Evolutionary conservation across 345 rosid species (phyloP).

Genomic region (Bruguiera parviflora): DNA sequence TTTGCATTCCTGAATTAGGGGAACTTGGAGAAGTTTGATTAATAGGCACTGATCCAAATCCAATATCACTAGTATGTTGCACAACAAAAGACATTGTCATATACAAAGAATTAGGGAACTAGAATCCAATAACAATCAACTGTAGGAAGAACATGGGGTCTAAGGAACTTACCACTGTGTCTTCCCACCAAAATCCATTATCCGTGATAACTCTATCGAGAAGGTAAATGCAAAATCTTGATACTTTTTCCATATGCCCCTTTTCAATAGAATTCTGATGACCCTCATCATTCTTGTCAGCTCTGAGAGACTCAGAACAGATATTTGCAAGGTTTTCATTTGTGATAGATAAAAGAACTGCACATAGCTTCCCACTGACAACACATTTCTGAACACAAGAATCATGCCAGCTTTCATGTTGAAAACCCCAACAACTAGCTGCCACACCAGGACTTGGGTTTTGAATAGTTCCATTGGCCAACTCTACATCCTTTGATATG

Average conservation of each 20-base stretch:
- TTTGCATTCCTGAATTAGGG: too few species aligned
- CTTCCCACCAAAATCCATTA: constrained; percentile 65
- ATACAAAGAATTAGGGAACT: too few species aligned
- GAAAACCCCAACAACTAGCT: constrained; percentile 47
- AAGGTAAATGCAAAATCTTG: constrained; percentile 69
- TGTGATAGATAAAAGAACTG: constrained; percentile 56
- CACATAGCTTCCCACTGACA: constrained; percentile 57
- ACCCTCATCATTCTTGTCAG: constrained; percentile 15
- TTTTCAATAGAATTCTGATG: constrained; percentile 29
- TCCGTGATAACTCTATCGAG: constrained; percentile 58
- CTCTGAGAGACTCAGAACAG: constrained; percentile 27
- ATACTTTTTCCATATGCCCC: constrained; percentile 41
- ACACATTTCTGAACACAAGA: constrained; percentile 70
- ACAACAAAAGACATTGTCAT: too few species aligned
- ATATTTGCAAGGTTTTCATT: constrained; percentile 40
- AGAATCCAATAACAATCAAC: neutral
- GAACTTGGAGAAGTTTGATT: too few species aligned
- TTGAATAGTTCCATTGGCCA: constrained; percentile 20
- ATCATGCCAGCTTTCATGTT: constrained; percentile 75
- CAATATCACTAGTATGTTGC: too few species aligned
- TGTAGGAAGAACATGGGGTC: neutral
- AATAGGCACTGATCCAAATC: too few species aligned
- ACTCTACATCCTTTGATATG: constrained; percentile 44
- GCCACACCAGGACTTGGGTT: constrained; percentile 22
- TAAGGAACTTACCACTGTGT: constrained; percentile 51